Base-by-base conservation (phyloP, 768 basidiomycete species). In the Ramaria sp. region DNA sequence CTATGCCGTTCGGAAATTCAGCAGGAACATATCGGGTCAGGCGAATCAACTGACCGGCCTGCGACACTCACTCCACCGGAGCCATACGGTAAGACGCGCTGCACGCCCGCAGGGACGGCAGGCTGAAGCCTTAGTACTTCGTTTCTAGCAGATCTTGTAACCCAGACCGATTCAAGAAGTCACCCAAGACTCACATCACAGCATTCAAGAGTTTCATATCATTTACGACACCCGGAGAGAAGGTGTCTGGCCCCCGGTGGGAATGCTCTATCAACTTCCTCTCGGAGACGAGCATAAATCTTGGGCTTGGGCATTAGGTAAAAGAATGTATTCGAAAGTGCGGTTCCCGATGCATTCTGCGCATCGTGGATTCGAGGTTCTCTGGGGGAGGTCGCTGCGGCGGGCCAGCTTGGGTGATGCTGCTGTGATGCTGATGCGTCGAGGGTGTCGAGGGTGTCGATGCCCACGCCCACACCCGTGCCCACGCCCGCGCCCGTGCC, bases 91-190 rank as follows among this genome's bases (percentile, higher is more conserved):
- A n/a, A n/a, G n/a, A n/a, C n/a, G n/a, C n/a, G n/a, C n/a, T n/a
- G n/a, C n/a, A n/a, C n/a, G n/a, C n/a, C n/a, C n/a, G n/a, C 65
- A 34, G 77, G 69, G 27, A 79, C 64, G 10, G 79, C 70, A 10
- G 78, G 76, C 56, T 70, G 70, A 18, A 79, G 65, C 37, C 78
- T 71, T 25, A 80, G 64, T 0, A 70, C 64, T 56, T 79, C 78
- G 37, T 78, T 77, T 57, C 78, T 79, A 56, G 39, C 12, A n/a
- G 6, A 3, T 13, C 24, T 38, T 9, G 3, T 51, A 28, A 30
- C 51, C 16, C 6, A 13, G 20, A 4, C n/a, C 12, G 28, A 27
- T 16, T 36, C 13, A 41, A 13, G 2, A 25, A 27, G 5, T 22
- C 15, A 2, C 18, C n/a, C 13, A 42, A 7, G 32, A 64, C 64